Evolutionary conservation across 768 basidiomycete species (phyloP), one percentile per base, ranked within the genome.

Genomic region (Lentinula detonsa): DNA sequence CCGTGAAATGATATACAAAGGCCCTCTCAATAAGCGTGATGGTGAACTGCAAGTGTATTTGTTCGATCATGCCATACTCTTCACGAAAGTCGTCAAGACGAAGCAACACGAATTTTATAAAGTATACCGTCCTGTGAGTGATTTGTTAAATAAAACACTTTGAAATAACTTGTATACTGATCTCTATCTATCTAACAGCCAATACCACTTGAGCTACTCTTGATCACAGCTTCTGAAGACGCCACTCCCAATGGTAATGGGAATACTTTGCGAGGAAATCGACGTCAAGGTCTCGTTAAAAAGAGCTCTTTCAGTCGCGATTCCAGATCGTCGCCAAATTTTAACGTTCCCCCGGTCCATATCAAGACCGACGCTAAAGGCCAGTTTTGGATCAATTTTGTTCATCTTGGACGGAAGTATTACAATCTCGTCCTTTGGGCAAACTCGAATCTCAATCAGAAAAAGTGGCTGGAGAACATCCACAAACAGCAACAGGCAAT

Each of bases 341-440:
- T 48, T 2, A 45, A 7, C 67, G 80, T 68, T 18, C 77, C 81
- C 15, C 74, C 86, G 18, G 74, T 86, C 57, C 77, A 80, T 10
- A 69, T 83, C 52, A 82, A 81, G 65, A 83, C 82, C 43, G 81
- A 84, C 48, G 80, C 78, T 59, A 98, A 95, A 72, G 89, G 90
- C 48, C 93, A 93, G 59, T 91, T 90, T 72, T 88, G 91, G 68
- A 87, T 99, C 67, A 97, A 93, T 49, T 95, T 98, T 74, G 84
- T 91, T 62, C 92, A 96, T 71, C 85, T 99, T 31, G 97, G 97
- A 11, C 84, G 93, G 65, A 93, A 95, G 72, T 91, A 86, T 63
- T 98, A 98, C 72, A 87, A 88, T 64, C 81, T 98, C 67, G 90
- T 93, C 63, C 77, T 99, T 10, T 98, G 93, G 93, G 92, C 93